phyloP scores from a whole-genome alignment of 352 stramenopile genomes.

The Phytophthora foliorum region DNA sequence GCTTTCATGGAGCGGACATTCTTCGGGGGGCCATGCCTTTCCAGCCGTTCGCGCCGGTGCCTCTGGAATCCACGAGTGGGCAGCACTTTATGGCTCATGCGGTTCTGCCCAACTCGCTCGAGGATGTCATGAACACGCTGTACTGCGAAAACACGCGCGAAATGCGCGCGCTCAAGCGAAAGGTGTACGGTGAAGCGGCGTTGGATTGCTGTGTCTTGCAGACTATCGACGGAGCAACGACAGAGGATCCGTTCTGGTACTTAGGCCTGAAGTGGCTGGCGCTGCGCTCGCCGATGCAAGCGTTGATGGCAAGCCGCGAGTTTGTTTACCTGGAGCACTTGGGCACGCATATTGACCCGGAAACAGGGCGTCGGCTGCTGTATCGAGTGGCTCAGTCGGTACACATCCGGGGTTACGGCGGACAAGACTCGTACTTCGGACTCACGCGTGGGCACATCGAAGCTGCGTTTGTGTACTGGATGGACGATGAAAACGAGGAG shows the following conservation, averaged over 20 bases:
- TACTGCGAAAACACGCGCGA: slow-evolving; percentile 71
- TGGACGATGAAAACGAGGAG: slow-evolving; percentile 53
- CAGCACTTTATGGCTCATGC: slow-evolving; percentile 77
- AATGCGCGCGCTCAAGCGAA: slow-evolving; percentile 49
- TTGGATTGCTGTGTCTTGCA: slow-evolving; percentile 74
- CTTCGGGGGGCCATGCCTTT: slow-evolving; percentile 10
- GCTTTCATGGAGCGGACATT: slow-evolving; percentile 27
- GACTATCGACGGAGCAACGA: slow-evolving; percentile 68
- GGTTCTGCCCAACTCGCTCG: slow-evolving; percentile 62
- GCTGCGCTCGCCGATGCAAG: slow-evolving; percentile 68
- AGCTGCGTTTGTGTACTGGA: slow-evolving; percentile 76
- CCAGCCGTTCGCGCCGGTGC: slow-evolving; percentile 29
- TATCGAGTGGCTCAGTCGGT: slow-evolving; percentile 77
- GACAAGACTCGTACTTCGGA: slow-evolving; percentile 72
- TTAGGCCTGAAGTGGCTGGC: slow-evolving; percentile 80
- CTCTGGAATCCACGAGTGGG: slow-evolving; percentile 37
- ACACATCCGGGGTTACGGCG: slow-evolving; percentile 65
- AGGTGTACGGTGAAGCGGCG: slow-evolving; percentile 60
- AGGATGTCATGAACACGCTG: slow-evolving; percentile 70
- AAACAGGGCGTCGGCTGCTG: slow-evolving; percentile 59
- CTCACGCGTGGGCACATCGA: slow-evolving; percentile 75
- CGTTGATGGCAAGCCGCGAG: slow-evolving; percentile 69
- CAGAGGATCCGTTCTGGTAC: slow-evolving; percentile 82
- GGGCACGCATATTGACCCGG: slow-evolving; percentile 61
- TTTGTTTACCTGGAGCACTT: slow-evolving; percentile 80